Conservation (phyloP, 257 asterid species). For the Hygrophila difformis region DNA sequence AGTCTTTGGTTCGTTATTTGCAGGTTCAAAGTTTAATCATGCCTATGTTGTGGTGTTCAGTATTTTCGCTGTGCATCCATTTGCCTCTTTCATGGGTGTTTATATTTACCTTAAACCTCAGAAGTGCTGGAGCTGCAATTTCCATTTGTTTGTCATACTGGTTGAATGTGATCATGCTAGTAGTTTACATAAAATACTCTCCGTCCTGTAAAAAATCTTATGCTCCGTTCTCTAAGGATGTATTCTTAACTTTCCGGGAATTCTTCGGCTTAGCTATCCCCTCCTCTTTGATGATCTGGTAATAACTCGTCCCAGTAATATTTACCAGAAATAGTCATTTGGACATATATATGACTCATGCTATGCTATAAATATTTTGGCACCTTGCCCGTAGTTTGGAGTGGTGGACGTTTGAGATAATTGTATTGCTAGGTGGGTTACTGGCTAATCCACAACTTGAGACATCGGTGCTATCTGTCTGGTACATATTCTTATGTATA, state of each 20-base stretch:
- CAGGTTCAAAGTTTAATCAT: slow-evolving; percentile 40
- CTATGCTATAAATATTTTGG: not conserved
- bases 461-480: too few species aligned
- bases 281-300: too few species aligned
- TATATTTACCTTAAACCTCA: slow-evolving; percentile 30
- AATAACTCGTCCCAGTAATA: slow-evolving; percentile 38
- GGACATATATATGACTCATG: too few species aligned
- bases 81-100: slow-evolving; percentile 29
- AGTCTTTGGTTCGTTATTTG: slow-evolving; percentile 27
- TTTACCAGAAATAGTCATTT: too few species aligned
- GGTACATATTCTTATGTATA: too few species aligned
- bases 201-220: slow-evolving; percentile 26
- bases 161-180: too few species aligned
- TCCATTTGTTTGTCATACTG: slow-evolving; percentile 29
- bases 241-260: slow-evolving; percentile 18
- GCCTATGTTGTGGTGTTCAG: slow-evolving; percentile 32
- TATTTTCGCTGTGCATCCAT: too few species aligned
- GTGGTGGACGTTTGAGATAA: too few species aligned
- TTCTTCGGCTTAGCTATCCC: slow-evolving; percentile 39
- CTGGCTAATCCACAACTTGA: too few species aligned
- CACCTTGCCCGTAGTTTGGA: slow-evolving; percentile 28
- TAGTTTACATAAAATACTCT: slow-evolving; percentile 25
- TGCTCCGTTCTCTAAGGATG: slow-evolving; percentile 27
- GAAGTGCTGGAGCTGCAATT: slow-evolving; percentile 38
- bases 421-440: too few species aligned